These are phyloP conservation scores for Solanum verrucosum DNA, from an alignment of 257 asterid species.

Conservation along the genomic window DNA sequence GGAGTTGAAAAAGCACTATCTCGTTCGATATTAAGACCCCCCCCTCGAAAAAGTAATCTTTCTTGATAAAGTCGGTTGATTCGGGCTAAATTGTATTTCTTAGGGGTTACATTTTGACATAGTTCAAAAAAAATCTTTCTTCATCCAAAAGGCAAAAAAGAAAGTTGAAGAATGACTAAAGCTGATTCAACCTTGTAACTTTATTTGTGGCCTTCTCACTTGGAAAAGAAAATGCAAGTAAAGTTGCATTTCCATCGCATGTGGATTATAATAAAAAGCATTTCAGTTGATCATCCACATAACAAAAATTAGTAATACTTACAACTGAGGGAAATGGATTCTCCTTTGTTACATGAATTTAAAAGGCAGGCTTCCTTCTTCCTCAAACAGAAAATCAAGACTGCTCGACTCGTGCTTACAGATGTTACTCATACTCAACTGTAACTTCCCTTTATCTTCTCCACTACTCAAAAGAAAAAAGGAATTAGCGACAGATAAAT, in stretches of 20 bases:
- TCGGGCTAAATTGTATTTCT: neutral
- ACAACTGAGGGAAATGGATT: neutral
- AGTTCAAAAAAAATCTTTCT: neutral
- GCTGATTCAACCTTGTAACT: neutral
- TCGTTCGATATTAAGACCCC: neutral
- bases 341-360: slow-evolving; percentile 45
- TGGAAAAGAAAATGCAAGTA: neutral
- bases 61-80: neutral
- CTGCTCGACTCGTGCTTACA: slow-evolving; percentile 63
- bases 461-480: neutral
- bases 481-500: neutral
- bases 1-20: neutral
- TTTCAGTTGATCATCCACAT: neutral
- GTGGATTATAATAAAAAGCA: neutral
- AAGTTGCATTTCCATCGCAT: neutral
- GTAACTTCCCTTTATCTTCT: slow-evolving; percentile 23
- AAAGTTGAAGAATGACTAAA: neutral
- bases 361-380: slow-evolving; percentile 77
- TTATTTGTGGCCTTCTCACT: neutral
- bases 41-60: neutral
- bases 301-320: neutral
- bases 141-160: neutral
- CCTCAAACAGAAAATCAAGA: slow-evolving; percentile 68
- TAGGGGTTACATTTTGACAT: neutral
- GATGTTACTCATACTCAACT: slow-evolving; percentile 69